Evolutionary conservation across 1,139 yeast species (phyloP), one percentile per base, ranked within the genome.

Genomic region (Diutina catenulata): DNA sequence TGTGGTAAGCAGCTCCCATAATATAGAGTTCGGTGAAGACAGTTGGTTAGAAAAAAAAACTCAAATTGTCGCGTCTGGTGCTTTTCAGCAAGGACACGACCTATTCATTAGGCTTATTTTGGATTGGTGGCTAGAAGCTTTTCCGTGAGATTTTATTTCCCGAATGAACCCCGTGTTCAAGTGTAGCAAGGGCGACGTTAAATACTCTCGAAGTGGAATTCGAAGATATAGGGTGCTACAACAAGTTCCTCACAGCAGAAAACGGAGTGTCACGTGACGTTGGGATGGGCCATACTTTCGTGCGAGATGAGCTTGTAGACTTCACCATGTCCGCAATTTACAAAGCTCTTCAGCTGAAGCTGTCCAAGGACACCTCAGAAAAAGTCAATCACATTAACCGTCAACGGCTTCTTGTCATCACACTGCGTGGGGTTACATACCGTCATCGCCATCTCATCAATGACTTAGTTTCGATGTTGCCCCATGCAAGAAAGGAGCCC

Each of bases 401-500:
- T 59, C 94, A 83, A 57, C 73, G 91, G 50, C 83, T 87, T 38
- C 67, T 91, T 45, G 72, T 91, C 45, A 83, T 91, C 52, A 83
- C 96, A 4, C 87, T 96, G 33, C 76, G 99, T 58, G 98, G 98
- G 46, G 84, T 88, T 41, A 88, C 88, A 32, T 84, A 69, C 59
- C 79, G 98, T 64, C 98, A 91, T 56, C 88, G 99, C 54, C 97
- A 93, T 61, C 65, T 93, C 52, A 84, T 91, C 48, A 73, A 76
- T 49, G 98, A 93, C 60, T 64, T 91, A 47, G 67, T 77, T 45
- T 64, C 76, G 33, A 67, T 93, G 57, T 62, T 93, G 57, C 98
- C 99, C 44, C 98, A 91, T 56, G 83, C 95, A 33, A 79, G 96
- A 59, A 91, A 88, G 57, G 98, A 91, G 61, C 94, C 97, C 43